phyloP scores from a whole-genome alignment of 352 stramenopile species.

The Lagenidium sp. region DNA sequence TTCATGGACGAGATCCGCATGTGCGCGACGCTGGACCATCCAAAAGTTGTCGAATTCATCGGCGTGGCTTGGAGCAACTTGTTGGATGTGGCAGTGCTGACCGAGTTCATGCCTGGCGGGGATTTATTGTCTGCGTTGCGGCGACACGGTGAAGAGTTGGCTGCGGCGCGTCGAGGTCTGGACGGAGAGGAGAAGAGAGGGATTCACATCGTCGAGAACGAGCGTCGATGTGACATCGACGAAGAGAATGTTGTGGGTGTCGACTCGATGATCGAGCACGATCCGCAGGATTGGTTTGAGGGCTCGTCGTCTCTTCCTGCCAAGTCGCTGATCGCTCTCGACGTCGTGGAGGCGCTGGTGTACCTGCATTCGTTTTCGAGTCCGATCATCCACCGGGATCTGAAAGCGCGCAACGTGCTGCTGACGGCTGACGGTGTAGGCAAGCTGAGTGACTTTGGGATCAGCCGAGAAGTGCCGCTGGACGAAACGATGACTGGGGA shows the following conservation, averaged over 20 bases:
- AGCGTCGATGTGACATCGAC: too few species aligned
- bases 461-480: slow-evolving; percentile 4
- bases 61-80: slow-evolving; percentile 24
- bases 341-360: slow-evolving; percentile 13
- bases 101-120: slow-evolving; percentile 22
- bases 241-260: too few species aligned
- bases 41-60: slow-evolving; percentile 26
- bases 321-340: slow-evolving; percentile 10
- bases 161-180: too few species aligned
- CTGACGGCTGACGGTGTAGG: slow-evolving; percentile 4
- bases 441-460: slow-evolving; percentile 14
- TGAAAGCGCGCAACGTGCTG: slow-evolving; percentile 17
- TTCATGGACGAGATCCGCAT: slow-evolving; percentile 33
- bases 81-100: slow-evolving; percentile 19
- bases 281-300: neutral
- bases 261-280: too few species aligned
- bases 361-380: slow-evolving; percentile 18
- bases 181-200: too few species aligned
- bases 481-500: slow-evolving; percentile 19
- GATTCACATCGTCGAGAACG: too few species aligned
- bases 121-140: too few species aligned
- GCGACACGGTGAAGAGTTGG: too few species aligned
- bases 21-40: slow-evolving; percentile 22
- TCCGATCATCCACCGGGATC: slow-evolving; percentile 17
- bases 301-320: neutral